phyloP scores from a whole-genome alignment of 805 yeast genomes.

The Wickerhamiella bombiphila region DNA sequence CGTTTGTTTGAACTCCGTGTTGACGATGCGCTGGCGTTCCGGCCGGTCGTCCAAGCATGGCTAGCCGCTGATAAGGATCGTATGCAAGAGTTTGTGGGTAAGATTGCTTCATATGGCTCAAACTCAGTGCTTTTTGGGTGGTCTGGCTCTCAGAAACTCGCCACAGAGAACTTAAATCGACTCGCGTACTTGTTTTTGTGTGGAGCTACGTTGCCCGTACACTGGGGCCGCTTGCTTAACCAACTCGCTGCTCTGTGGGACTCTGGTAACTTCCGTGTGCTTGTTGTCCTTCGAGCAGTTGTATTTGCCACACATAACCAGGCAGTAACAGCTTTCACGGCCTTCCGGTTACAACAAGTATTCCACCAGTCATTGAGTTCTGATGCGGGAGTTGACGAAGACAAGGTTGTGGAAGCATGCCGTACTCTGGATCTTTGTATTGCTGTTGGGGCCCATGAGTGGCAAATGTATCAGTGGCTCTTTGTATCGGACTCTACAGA shows the following conservation, averaged over 20 bases:
- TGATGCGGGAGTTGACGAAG: conserved; percentile 2
- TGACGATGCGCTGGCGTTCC: conserved; percentile 33
- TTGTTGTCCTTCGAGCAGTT: conserved; percentile 49
- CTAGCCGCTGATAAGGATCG: conserved; percentile 46
- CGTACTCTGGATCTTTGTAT: conserved; percentile 67
- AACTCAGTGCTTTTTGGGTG: conserved; percentile 46
- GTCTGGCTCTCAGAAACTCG: conserved; percentile 59
- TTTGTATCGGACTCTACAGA: conserved; percentile 59
- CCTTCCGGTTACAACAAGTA: conserved; percentile 42
- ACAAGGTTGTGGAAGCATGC: conserved; percentile 31
- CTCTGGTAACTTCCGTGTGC: conserved; percentile 37
- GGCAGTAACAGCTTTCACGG: conserved; percentile 26
- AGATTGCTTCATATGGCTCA: conserved; percentile 34
- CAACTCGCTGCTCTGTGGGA: conserved; percentile 17
- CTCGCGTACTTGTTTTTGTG: conserved; percentile 49
- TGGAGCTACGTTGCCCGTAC: conserved; percentile 23
- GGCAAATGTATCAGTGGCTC: conserved; percentile 71
- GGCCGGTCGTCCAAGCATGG: conserved; percentile 46
- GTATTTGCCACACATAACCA: conserved; percentile 25
- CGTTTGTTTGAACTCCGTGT: conserved; percentile 34
- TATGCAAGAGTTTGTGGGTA: conserved; percentile 34
- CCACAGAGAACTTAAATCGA: conserved; percentile 40
- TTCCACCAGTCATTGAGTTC: conserved; percentile 28
- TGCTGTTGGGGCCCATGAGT: conserved; percentile 56
- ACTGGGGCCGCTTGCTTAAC: conserved; percentile 13